phyloP scores from a whole-genome alignment of 176 grass and related monocot species.

The Avena sativa region DNA sequence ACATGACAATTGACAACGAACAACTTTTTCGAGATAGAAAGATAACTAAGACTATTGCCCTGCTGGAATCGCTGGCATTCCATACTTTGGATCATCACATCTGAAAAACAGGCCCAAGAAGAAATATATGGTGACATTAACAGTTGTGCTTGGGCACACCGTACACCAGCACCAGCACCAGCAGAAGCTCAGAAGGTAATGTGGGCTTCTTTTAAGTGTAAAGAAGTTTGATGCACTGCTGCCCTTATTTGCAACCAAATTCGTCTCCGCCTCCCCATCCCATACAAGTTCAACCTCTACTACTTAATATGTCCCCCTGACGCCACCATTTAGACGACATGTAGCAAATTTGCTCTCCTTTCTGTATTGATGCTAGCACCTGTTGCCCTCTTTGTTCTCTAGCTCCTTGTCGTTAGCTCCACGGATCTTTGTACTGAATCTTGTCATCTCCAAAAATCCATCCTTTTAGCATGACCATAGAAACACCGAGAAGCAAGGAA shows the following conservation, averaged over 20 bases:
- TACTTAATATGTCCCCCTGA: not conserved
- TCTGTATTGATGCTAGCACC: not conserved
- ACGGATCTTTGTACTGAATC: not conserved
- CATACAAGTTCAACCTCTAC: not conserved
- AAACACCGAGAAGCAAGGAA: not conserved
- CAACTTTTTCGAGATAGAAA: not conserved
- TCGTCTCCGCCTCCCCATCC: not conserved
- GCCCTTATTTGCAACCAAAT: not conserved
- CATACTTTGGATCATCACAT: not conserved
- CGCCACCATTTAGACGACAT: not conserved
- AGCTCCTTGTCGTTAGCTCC: not conserved
- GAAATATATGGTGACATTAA: not conserved
- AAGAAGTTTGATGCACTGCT: not conserved
- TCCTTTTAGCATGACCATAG: conserved; percentile 5
- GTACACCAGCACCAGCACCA: not conserved
- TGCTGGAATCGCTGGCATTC: not conserved
- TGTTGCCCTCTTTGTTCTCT: not conserved
- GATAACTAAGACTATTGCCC: not conserved
- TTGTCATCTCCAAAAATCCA: not conserved
- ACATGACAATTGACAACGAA: not conserved
- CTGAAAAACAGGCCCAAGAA: not conserved
- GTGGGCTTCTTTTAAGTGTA: not conserved
- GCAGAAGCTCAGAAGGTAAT: not conserved
- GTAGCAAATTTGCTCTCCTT: not conserved
- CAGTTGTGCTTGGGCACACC: not conserved